Evolutionary conservation across 208 protist species (phyloP).

Genomic region (Wallacemonas sp.): DNA sequence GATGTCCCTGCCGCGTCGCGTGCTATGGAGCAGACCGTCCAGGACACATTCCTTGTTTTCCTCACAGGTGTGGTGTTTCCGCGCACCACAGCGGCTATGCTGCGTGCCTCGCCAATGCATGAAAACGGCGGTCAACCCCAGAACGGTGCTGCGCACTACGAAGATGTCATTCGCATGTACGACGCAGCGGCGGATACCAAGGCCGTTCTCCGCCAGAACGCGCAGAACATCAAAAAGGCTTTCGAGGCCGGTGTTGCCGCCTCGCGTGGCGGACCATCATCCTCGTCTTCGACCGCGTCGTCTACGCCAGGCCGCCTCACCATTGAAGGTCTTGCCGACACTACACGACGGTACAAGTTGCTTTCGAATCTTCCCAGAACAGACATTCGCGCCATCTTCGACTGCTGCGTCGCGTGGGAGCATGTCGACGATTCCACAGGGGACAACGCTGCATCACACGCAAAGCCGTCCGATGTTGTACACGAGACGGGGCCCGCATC

Average conservation of each 20-base stretch:
- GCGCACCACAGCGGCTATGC: conserved; percentile 1
- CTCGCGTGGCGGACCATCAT: no score
- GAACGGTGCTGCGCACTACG: not conserved
- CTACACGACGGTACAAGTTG: conserved; percentile 35
- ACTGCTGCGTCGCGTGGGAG: conserved; percentile 26
- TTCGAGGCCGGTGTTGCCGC: conserved; percentile 29
- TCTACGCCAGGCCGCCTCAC: no score
- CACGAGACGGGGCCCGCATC: conserved; percentile 19
- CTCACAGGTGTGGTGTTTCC: conserved; percentile 10
- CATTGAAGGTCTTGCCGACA: conserved; percentile 35
- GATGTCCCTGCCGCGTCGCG: not conserved
- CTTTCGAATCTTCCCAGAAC: conserved; percentile 50
- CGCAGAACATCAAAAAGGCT: conserved; percentile 36
- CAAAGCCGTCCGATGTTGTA: not conserved
- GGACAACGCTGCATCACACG: not conserved
- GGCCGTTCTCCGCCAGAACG: conserved; percentile 33
- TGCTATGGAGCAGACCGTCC: not conserved
- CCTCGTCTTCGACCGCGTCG: no score
- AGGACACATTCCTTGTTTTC: conserved; percentile 9
- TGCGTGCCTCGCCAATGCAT: not conserved
- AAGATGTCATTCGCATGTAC: conserved; percentile 14
- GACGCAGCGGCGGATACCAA: conserved; percentile 25
- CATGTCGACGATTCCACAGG: no score
- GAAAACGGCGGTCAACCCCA: not conserved
- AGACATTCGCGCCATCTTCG: conserved; percentile 48